Conservation (phyloP, 2,329 filamentous ascomycete genomes). For the Blumeria hordei region DNA sequence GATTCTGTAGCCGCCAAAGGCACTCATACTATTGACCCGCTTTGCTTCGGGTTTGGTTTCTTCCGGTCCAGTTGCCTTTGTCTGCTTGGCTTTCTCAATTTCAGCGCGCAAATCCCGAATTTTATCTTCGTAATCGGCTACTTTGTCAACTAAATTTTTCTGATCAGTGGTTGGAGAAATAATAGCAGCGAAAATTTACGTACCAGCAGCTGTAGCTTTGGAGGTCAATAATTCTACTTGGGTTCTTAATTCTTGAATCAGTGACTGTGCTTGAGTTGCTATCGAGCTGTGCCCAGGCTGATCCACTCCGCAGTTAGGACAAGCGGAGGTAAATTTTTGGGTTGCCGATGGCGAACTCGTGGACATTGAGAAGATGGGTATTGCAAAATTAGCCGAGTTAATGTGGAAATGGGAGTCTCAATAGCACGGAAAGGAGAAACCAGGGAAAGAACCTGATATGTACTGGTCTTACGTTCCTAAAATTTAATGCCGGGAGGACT, state of each 20-base stretch:
- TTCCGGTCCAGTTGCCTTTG: neutral
- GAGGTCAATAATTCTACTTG: slow-evolving; percentile 47
- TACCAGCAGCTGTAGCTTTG: slow-evolving; percentile 40
- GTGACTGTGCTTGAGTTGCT: slow-evolving; percentile 23
- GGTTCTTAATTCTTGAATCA: slow-evolving; percentile 43
- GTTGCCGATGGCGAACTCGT: no score
- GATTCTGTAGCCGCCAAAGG: slow-evolving; percentile 10
- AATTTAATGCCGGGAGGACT: no score
- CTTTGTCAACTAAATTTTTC: slow-evolving; percentile 28
- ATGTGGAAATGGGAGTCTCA: no score
- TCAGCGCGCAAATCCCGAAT: slow-evolving; percentile 30
- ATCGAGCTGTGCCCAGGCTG: slow-evolving; percentile 9
- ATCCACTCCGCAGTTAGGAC: slow-evolving; percentile 14
- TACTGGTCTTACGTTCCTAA: no score
- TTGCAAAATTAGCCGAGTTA: no score
- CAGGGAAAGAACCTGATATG: no score
- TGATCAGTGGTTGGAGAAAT: slow-evolving; percentile 1
- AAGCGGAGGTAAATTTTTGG: slow-evolving; percentile 1
- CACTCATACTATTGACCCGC: slow-evolving; percentile 4
- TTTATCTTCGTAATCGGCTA: slow-evolving; percentile 65
- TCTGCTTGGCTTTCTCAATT: neutral
- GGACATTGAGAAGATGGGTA: no score
- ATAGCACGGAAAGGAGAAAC: no score
- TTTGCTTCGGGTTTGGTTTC: neutral
- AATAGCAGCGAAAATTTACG: slow-evolving; percentile 7